These are phyloP conservation scores for Lachancea sp. DNA, from an alignment of 805 yeast species.

Conservation along the genomic window DNA sequence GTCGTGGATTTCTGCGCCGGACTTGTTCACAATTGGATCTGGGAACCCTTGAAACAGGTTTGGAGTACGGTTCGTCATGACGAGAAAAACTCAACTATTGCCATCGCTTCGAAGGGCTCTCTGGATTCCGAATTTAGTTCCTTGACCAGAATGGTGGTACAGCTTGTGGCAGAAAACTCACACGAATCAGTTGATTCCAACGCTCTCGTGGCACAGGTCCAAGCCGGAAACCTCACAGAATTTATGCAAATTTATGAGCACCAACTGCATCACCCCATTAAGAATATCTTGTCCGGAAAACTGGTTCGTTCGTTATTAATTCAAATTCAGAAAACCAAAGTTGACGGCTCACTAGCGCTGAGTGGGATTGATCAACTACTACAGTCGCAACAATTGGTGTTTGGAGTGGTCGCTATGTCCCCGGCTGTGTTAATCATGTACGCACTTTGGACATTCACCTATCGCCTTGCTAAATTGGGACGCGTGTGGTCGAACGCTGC, in stretches of 20 bases:
- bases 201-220: conserved; percentile 39
- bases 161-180: conserved; percentile 30
- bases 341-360: conserved; percentile 86
- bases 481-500: conserved; percentile 23
- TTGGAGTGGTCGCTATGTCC: conserved; percentile 83
- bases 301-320: conserved; percentile 72
- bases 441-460: conserved; percentile 35
- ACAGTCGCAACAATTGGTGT: conserved; percentile 88
- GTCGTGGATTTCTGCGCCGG: conserved; percentile 59
- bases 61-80: conserved; percentile 81
- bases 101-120: conserved; percentile 74
- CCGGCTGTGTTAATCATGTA: conserved; percentile 64
- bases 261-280: conserved; percentile 65
- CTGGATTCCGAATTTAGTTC: conserved; percentile 72
- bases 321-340: conserved; percentile 93
- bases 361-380: conserved; percentile 85
- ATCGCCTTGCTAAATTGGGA: conserved; percentile 22
- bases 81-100: conserved; percentile 53
- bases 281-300: conserved; percentile 56
- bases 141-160: conserved; percentile 81
- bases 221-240: conserved; percentile 70
- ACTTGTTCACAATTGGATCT: conserved; percentile 76
- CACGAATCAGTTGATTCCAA: conserved; percentile 17
- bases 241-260: conserved; percentile 76
- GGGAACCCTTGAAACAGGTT: conserved; percentile 66